A percentile compares a stretch with the other conserved stretches of the same genome.
Evolutionary conservation across 495 filamentous ascomycete species (phyloP).

Genomic region (Aspergillus sclerotioniger): DNA sequence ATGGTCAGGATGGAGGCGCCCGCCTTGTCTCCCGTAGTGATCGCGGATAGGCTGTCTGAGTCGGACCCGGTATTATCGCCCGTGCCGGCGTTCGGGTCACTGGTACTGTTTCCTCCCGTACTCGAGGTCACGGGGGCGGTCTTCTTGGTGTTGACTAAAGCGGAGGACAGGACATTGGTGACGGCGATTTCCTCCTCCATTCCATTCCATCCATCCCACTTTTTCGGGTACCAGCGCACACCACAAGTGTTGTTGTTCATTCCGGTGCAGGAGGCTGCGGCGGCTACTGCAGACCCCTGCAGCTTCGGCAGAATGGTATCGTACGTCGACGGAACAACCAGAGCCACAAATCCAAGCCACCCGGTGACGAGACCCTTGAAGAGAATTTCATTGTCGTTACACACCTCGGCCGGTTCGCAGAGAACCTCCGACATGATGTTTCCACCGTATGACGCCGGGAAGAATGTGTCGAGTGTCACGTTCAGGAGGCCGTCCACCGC

Average conservation of each 20-base stretch:
- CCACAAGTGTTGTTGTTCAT: slow-evolving; percentile 68
- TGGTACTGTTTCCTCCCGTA: slow-evolving; percentile 50
- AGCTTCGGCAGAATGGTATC: slow-evolving; percentile 64
- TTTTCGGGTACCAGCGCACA: slow-evolving; percentile 60
- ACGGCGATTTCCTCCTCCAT: slow-evolving; percentile 54
- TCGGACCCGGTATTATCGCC: slow-evolving; percentile 14
- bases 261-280: slow-evolving; percentile 64
- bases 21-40: slow-evolving; percentile 56
- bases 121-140: slow-evolving; percentile 32
- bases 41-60: slow-evolving; percentile 20
- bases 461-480: slow-evolving; percentile 56
- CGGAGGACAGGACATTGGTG: slow-evolving; percentile 51
- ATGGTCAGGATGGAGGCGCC: slow-evolving; percentile 63
- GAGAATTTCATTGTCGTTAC: slow-evolving; percentile 70
- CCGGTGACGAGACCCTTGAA: slow-evolving; percentile 79
- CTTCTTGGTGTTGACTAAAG: slow-evolving; percentile 11
- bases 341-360: slow-evolving; percentile 71
- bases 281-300: slow-evolving; percentile 61
- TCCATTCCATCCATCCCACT: slow-evolving; percentile 63
- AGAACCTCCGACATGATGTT: slow-evolving; percentile 66
- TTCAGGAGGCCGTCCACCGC: slow-evolving; percentile 57
- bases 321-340: slow-evolving; percentile 62
- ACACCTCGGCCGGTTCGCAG: slow-evolving; percentile 62
- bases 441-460: slow-evolving; percentile 45
- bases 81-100: slow-evolving; percentile 37